These are phyloP conservation scores for Cordyceps cicadae DNA, from an alignment of 2,329 filamentous ascomycete species.

Conservation along the genomic window DNA sequence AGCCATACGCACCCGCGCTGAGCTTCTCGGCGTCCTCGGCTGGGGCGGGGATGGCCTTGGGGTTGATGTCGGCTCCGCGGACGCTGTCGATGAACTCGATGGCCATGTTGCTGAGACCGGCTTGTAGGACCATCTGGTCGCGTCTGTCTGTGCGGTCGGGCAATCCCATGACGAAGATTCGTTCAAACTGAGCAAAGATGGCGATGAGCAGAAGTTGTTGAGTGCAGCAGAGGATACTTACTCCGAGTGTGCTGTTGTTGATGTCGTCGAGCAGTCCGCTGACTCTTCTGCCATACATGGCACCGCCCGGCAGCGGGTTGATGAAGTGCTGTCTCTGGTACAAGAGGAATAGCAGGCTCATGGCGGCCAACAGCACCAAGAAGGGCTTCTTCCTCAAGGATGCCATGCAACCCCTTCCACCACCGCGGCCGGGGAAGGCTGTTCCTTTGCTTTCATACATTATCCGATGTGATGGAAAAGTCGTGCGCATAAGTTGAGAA, in stretches of 20 bases:
- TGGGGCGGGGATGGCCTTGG: constrained; percentile 25
- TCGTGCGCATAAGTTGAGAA: too few species aligned
- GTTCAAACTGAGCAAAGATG: constrained; percentile 11
- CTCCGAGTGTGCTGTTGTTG: constrained; percentile 9
- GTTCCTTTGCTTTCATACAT: background rate
- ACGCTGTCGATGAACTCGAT: constrained; percentile 39
- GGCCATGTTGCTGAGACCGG: constrained; percentile 34
- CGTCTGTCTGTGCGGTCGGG: constrained; percentile 40
- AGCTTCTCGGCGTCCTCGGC: background rate
- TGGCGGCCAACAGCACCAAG: background rate
- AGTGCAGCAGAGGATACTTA: background rate
- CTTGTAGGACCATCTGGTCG: constrained; percentile 39
- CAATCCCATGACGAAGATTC: constrained; percentile 38
- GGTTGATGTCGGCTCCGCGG: constrained; percentile 26
- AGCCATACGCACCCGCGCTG: constrained; percentile 5
- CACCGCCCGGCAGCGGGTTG: background rate
- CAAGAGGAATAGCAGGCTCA: background rate
- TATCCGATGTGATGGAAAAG: background rate
- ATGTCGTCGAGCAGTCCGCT: background rate
- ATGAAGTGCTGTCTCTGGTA: background rate
- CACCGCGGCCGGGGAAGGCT: background rate
- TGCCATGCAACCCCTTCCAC: background rate
- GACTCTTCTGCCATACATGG: background rate
- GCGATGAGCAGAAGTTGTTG: background rate
- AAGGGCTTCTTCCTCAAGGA: background rate